Percentiles rank a stretch among this genome's conserved stretches.
Conservation (phyloP, 139 green algal species). For the Haematococcus lacustris region DNA sequence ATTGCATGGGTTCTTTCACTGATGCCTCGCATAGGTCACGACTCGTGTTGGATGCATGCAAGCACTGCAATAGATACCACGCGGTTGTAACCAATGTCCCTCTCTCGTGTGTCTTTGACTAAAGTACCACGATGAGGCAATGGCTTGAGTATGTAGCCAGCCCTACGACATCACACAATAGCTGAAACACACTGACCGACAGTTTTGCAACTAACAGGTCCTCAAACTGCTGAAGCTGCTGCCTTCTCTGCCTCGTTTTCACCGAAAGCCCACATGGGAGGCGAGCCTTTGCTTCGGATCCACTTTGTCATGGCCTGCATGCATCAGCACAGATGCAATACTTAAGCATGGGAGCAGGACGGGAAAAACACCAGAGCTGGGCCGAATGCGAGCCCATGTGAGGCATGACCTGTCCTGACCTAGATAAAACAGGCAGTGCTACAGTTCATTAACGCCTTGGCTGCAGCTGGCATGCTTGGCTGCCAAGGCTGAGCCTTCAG, state of each 20-base stretch:
- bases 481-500: too few relatives aligned
- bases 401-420: not conserved
- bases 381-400: too few relatives aligned
- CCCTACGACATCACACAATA: too few relatives aligned
- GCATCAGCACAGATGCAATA: not conserved
- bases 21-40: too few relatives aligned
- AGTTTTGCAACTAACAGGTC: not conserved
- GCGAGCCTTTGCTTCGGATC: conserved; percentile 12
- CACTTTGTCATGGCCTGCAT: conserved; percentile 17
- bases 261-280: not conserved
- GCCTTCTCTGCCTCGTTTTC: not conserved
- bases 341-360: not conserved
- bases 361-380: too few relatives aligned
- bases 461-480: not conserved
- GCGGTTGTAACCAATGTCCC: too few relatives aligned
- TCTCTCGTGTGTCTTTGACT: too few relatives aligned
- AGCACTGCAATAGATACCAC: too few relatives aligned
- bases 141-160: too few relatives aligned
- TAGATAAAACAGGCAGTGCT: not conserved
- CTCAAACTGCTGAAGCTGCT: not conserved
- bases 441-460: not conserved
- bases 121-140: too few relatives aligned
- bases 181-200: not conserved
- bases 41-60: too few relatives aligned
- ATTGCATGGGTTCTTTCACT: too few relatives aligned